These are phyloP conservation scores for Apiotrichum mycotoxinovorans DNA, from an alignment of 1,284 basidiomycete genomes.

Conservation along the genomic window DNA sequence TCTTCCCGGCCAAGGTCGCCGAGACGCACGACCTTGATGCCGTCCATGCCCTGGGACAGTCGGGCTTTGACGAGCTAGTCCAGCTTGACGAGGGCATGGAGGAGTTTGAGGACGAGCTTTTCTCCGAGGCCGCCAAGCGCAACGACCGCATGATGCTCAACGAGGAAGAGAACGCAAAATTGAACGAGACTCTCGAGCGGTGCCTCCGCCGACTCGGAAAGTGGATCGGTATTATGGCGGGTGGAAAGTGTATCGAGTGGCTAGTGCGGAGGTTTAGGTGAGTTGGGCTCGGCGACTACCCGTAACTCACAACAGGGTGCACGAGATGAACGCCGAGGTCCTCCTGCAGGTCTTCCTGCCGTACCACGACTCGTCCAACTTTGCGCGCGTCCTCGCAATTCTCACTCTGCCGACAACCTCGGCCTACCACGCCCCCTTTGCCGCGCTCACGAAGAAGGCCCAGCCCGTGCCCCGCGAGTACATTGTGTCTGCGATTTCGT, in stretches of 20 bases:
- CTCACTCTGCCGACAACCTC: constrained; percentile 60
- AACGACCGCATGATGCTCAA: constrained; percentile 79
- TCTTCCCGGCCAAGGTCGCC: constrained; percentile 79
- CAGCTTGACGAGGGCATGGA: constrained; percentile 58
- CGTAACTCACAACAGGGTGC: constrained; percentile 59
- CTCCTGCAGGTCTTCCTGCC: constrained; percentile 82
- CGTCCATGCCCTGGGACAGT: constrained; percentile 74
- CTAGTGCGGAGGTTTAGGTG: constrained; percentile 87
- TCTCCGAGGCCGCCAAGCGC: constrained; percentile 72
- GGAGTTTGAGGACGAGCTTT: constrained; percentile 64
- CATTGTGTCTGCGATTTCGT: constrained; percentile 62
- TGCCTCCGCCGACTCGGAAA: constrained; percentile 72
- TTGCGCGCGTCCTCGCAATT: constrained; percentile 87
- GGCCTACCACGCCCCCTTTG: constrained; percentile 55
- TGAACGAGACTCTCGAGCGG: constrained; percentile 53
- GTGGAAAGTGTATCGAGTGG: constrained; percentile 92
- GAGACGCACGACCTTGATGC: constrained; percentile 80
- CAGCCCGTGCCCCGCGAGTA: constrained; percentile 68
- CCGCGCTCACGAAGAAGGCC: constrained; percentile 69
- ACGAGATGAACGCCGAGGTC: constrained; percentile 87
- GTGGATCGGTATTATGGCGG: constrained; percentile 74
- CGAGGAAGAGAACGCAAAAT: constrained; percentile 59
- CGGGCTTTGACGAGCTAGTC: constrained; percentile 68
- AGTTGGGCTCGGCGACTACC: constrained; percentile 26
- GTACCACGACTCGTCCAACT: constrained; percentile 92